A percentile compares a stretch with the other conserved stretches of the same genome.
Conservation (phyloP, 768 basidiomycete genomes). For the Steccherinum ochraceum region DNA sequence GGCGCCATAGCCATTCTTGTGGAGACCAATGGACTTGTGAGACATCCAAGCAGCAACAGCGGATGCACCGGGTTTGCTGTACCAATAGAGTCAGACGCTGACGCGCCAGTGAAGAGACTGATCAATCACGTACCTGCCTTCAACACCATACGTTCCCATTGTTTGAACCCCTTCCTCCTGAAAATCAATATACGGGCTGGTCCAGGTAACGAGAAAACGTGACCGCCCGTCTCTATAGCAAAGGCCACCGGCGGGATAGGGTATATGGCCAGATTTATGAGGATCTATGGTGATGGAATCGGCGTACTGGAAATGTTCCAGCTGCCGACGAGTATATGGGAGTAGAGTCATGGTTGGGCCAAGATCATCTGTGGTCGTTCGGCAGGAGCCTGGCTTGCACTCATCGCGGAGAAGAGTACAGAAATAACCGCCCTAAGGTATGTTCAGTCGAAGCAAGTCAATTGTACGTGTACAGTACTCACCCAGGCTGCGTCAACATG, state of each 20-base stretch:
- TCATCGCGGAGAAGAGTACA: constrained; percentile 23
- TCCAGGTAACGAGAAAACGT: constrained; percentile 33
- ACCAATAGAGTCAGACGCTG: too few relatives aligned
- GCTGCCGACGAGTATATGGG: constrained; percentile 22
- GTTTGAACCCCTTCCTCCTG: constrained; percentile 22
- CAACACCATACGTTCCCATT: constrained; percentile 40
- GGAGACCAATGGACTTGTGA: constrained; percentile 35
- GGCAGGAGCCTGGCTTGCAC: not conserved
- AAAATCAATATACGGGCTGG: constrained; percentile 24
- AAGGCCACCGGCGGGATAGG: constrained; percentile 36
- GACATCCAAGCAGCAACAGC: constrained; percentile 30
- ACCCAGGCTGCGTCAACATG: constrained; percentile 41
- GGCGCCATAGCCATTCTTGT: constrained; percentile 31
- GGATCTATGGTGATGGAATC: constrained; percentile 38
- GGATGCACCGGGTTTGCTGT: constrained; percentile 42
- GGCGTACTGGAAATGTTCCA: constrained; percentile 20
- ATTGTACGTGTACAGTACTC: not conserved
- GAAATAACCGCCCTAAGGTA: constrained; percentile 33
- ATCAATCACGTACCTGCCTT: constrained; percentile 41
- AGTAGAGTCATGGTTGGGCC: constrained; percentile 26
- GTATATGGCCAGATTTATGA: constrained; percentile 39
- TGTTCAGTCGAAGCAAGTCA: not conserved
- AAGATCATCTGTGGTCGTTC: constrained; percentile 8
- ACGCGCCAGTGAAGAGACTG: too few relatives aligned
- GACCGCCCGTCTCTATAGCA: constrained; percentile 34